A percentile compares a stretch with the other conserved stretches of the same genome.
phyloP scores from a whole-genome alignment of 331 rosid species.

The Dryas integrifolia region DNA sequence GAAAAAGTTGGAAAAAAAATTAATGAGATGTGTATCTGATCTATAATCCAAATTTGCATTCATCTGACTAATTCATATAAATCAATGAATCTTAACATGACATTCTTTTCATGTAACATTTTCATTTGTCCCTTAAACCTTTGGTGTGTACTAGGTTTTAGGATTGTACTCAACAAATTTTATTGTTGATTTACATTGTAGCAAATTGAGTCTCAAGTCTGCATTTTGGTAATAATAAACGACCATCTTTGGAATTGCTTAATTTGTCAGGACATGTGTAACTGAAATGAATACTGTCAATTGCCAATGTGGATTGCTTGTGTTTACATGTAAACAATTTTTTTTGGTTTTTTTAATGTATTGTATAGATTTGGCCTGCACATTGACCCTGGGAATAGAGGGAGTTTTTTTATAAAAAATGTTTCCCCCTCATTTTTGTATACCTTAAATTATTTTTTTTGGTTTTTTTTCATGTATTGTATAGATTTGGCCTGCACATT shows the following conservation, averaged over 20 bases:
- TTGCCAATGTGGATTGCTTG: background rate
- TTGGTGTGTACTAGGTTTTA: background rate
- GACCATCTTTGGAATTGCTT: too few species aligned
- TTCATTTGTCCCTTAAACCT: too few species aligned
- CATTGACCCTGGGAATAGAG: background rate
- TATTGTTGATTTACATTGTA: background rate
- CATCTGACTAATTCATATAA: background rate
- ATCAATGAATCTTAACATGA: background rate
- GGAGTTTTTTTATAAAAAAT: background rate
- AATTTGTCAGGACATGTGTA: too few species aligned
- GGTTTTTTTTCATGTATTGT: background rate
- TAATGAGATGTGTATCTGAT: conserved; percentile 1
- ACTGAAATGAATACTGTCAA: too few species aligned
- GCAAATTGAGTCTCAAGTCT: background rate
- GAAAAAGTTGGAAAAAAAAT: background rate
- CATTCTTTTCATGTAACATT: background rate
- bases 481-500: background rate
- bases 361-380: background rate
- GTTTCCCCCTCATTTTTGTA: too few species aligned
- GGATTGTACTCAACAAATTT: background rate
- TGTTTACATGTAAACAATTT: background rate
- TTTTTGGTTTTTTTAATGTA: background rate
- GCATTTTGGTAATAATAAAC: too few species aligned
- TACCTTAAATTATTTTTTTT: background rate
- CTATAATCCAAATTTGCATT: background rate